Base-by-base conservation (phyloP, 176 grass and related monocot genomes). In the Alloteropsis semialata region DNA sequence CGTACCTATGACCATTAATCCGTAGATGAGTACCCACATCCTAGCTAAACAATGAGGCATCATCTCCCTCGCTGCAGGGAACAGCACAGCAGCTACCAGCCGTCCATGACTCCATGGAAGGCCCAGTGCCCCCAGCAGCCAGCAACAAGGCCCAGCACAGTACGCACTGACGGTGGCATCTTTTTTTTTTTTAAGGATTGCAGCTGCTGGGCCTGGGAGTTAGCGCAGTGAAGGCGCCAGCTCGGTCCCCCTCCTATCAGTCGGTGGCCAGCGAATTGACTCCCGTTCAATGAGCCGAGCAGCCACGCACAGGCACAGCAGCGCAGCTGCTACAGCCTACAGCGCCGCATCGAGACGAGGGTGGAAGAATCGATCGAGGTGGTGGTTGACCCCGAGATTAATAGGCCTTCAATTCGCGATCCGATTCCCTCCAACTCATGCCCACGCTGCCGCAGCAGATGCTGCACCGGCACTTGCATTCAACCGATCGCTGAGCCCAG, bases 211-310 rank as follows among this genome's bases (percentile, higher is more conserved):
- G 57, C 49, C 36, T 74, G 15, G 81, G 57, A 66, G 86, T 79
- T 65, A 72, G 86, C 54, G 81, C 46, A 88, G 68, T 75, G 76
- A 89, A 80, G 75, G 81, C 81, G 75, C 81, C 87, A 88, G 81
- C 81, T 79, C 74, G 32, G 48, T 46, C 50, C 17, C 0, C 34
- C 34, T 36, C 34, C 34, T 13, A 12, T 69, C 24, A n/a, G 41
- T 10, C 68, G 46, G 41, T 46, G 68, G 42, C 68, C 68, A 15
- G 38, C 34, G 21, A 69, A 82, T 87, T 87, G 85, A 82, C 75
- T 77, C 59, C 29, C 48, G 49, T 79, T 84, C 84, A 88, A 80
- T 84, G 82, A 84, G 29, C 82, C 37, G 27, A 42, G 67, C 32
- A 36, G 51, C 38, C 57, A 66, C 38, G 54, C 54, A 24, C 22